Percentiles rank a stretch among this genome's conserved stretches.
These are phyloP conservation scores for Caloboletus inedulis DNA, from an alignment of 1,284 basidiomycete species.

Conservation along the genomic window DNA sequence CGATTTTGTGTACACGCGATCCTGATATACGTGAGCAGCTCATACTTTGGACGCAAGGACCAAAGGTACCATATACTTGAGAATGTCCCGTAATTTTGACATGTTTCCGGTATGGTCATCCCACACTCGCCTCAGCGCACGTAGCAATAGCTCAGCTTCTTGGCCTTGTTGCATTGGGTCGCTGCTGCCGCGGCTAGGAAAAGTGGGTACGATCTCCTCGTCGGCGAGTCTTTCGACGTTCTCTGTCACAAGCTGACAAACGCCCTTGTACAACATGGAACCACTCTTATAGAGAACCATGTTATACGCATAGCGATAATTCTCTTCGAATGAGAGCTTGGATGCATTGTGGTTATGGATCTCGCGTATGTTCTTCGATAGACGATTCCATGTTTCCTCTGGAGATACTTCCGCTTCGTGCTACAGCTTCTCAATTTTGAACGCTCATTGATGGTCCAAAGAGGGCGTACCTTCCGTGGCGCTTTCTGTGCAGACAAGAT, in stretches of 20 bases:
- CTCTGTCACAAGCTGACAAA: slow-evolving; percentile 74
- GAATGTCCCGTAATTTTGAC: slow-evolving; percentile 84
- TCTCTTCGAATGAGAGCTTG: slow-evolving; percentile 94
- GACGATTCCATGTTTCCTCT: slow-evolving; percentile 71
- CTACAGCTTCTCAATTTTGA: slow-evolving; percentile 35
- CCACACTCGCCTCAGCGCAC: slow-evolving; percentile 85
- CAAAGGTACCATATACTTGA: slow-evolving; percentile 89
- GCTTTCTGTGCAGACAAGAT: slow-evolving; percentile 43
- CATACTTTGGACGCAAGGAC: slow-evolving; percentile 2
- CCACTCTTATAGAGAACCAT: slow-evolving; percentile 89
- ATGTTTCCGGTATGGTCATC: slow-evolving; percentile 92
- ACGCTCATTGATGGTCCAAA: neutral
- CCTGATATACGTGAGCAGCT: slow-evolving; percentile 49
- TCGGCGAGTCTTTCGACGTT: slow-evolving; percentile 83
- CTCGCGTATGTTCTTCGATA: slow-evolving; percentile 85
- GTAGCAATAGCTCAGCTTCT: slow-evolving; percentile 84
- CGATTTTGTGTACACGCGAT: slow-evolving; percentile 78
- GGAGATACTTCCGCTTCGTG: slow-evolving; percentile 66
- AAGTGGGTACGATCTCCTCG: slow-evolving; percentile 78
- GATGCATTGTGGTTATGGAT: slow-evolving; percentile 95
- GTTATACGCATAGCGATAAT: slow-evolving; percentile 92
- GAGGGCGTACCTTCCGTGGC: slow-evolving; percentile 46
- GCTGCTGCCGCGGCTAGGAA: slow-evolving; percentile 55
- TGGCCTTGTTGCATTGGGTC: slow-evolving; percentile 64
- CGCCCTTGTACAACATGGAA: slow-evolving; percentile 85